Conservation (phyloP, 345 rosid species). For the Viola odorata region DNA sequence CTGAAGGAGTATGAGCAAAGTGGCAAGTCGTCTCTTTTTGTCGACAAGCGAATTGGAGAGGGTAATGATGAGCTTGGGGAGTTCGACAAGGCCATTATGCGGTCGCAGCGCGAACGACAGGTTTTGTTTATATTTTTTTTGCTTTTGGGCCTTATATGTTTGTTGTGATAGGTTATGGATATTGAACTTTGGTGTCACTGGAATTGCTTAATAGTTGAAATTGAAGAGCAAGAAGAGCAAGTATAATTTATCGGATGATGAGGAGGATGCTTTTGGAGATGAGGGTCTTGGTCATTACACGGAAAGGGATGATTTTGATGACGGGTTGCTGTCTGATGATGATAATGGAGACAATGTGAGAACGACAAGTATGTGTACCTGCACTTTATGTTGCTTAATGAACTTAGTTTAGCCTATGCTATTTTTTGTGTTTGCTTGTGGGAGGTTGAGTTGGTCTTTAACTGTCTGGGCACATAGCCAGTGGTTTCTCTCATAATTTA, state of each 20-base stretch:
- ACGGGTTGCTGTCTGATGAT: conserved; percentile 54
- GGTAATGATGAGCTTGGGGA: conserved; percentile 59
- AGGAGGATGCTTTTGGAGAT: conserved; percentile 57
- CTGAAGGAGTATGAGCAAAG: conserved; percentile 80
- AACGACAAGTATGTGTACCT: conserved; percentile 28
- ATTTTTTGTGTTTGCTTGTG: too few species aligned
- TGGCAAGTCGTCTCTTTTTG: conserved; percentile 55
- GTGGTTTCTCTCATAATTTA: too few species aligned
- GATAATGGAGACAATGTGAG: conserved; percentile 31
- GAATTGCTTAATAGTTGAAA: conserved; percentile 22
- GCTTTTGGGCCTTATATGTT: neutral
- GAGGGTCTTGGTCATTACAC: conserved; percentile 37
- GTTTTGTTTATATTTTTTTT: conserved; percentile 27
- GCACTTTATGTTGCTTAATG: neutral
- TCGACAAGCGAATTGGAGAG: conserved; percentile 89
- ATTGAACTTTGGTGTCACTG: neutral
- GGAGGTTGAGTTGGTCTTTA: too few species aligned
- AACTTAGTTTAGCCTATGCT: neutral
- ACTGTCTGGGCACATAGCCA: too few species aligned
- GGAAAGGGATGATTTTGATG: conserved; percentile 70
- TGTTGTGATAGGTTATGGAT: neutral
- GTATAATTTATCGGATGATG: conserved; percentile 86
- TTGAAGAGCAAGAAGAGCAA: conserved; percentile 64
- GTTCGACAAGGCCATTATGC: conserved; percentile 70
- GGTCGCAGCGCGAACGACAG: conserved; percentile 85